phyloP scores from a whole-genome alignment of 441 rosid genomes.

The Croton laevigatus region DNA sequence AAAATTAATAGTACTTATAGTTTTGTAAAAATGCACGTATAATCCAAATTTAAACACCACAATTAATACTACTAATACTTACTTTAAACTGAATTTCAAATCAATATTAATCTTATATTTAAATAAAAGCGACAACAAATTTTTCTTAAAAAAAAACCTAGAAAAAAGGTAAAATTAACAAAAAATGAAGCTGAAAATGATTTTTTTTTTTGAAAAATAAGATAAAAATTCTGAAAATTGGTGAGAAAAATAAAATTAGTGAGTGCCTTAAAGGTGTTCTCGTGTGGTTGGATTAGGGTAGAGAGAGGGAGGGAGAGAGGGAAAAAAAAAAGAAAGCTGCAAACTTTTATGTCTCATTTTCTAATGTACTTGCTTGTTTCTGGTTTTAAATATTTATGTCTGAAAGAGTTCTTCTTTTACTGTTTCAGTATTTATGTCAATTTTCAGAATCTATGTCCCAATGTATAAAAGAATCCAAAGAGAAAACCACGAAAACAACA shows the following conservation, averaged over 20 bases:
- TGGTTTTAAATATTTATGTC: conserved; percentile 19
- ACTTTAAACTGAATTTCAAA: too few species aligned
- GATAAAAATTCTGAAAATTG: neutral
- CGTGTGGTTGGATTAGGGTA: conserved; percentile 35
- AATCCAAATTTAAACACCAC: too few species aligned
- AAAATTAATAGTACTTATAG: too few species aligned
- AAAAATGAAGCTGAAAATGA: neutral
- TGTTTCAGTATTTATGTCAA: conserved; percentile 30
- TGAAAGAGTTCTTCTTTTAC: conserved; percentile 22
- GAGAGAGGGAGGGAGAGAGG: too few species aligned
- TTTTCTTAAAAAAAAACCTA: too few species aligned
- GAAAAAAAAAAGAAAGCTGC: conserved; percentile 37
- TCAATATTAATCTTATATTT: too few species aligned
- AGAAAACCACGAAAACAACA: neutral
- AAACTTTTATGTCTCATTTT: conserved; percentile 40
- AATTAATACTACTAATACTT: too few species aligned
- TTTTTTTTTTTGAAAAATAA: too few species aligned
- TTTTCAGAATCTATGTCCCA: conserved; percentile 40
- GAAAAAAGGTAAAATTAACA: neutral
- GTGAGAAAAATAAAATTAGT: neutral
- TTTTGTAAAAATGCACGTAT: too few species aligned
- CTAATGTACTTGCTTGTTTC: conserved; percentile 28
- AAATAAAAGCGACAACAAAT: too few species aligned
- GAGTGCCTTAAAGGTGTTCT: conserved; percentile 20
- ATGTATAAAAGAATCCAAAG: conserved; percentile 22